Base-by-base conservation (phyloP, 306 rosid species). In the Lotus japonicus region DNA sequence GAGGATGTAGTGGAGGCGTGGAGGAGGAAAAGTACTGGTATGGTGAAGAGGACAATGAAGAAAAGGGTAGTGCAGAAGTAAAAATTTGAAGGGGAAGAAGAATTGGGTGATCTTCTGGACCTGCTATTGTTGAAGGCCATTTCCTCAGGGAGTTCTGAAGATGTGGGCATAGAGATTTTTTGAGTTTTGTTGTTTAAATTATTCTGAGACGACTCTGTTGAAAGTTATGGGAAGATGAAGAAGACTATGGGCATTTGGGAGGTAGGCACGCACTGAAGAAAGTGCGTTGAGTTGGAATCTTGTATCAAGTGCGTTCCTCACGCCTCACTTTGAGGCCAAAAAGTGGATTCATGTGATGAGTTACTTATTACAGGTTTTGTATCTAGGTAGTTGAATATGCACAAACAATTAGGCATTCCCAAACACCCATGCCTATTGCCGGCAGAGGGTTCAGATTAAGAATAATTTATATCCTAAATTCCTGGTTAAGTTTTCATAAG, bases 41-140 rank as follows among this genome's bases (percentile, higher is more conserved):
- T 81, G 4, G 95, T 87, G 79, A 85, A 90, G 72, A 90, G 87
- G 35, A 85, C 87, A 12, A 85, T 58, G 80, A 87, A 90, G 82
- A 84, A 85, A 35, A 90, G 95, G 31, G 83, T 85, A 65, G 87
- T 87, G 74, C 89, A 87, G 14, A 87, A 88, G 21, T 73, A 79
- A 57, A 76, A 77, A 15, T 87, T 76, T 68, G 81, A 83, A 26
- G 82, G 41, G 60, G 86, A 83, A 26, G 81, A 35, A 56, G 85
- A 71, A 35, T 4, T 66, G 3, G 41, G 6, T 67, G 36, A 31
- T 31, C 36, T 85, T 87, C 71, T 90, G 17, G 80, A 31, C 75
- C 68, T 85, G 82, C 58, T 74, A 74, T 57, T 74, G 74, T 66
- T 74, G n/a, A 71, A 55, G 75, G 87, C 90, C 92, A 89, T 89